Evolutionary conservation across 192 early-diverging fungal species (phyloP), one percentile per base, ranked within the genome.

Genomic region (Coemansia sp.): DNA sequence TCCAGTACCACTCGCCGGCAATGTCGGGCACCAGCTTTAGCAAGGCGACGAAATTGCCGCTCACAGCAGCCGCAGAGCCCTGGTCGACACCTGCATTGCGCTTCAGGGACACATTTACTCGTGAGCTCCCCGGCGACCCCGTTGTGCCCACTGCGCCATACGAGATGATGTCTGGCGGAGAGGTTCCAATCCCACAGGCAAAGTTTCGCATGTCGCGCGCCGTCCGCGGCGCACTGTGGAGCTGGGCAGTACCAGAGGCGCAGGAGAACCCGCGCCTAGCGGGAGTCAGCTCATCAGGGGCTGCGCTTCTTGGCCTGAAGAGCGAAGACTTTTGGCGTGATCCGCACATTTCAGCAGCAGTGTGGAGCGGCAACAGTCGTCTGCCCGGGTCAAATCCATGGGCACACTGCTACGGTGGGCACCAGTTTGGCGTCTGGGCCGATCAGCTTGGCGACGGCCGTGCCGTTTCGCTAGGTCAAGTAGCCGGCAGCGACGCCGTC

Each of bases 391-490:
- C 85, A 17, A 62, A 65, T 4, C 86, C 86, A 0, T 90, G 87
- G 88, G 76, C 88, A 14, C 83, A 85, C 15, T 86, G 84, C 62
- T 88, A 90, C 56, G 87, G 82, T 54, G 88, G 89, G 4, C 88
- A 87, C 67, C 88, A 91, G 64, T 89, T 89, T 62, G 85, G 86
- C 22, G 35, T 72, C 26, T 87, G 86, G 67, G 86, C 87, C 0
- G 86, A 82, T 12, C 90, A 93, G 72, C 74, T 96, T 6, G 94
- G 94, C 27, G 94, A 97, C 62, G 93, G 93, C 1, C 76, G 93
- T 32, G 92, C 92, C 1, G 87, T 95, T 17, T 87, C 88, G 3
- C 66, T 97, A 9, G 92, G 87, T 68, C 85, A 90, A 65, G 53
- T 80, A 1, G 29, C 53, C 4, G 4, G 10, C n/a, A n/a, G n/a